A percentile compares a stretch with the other conserved stretches of the same genome.
Evolutionary conservation across 2,329 filamentous ascomycete species (phyloP).

Genomic region (Calonectria leucothoes): DNA sequence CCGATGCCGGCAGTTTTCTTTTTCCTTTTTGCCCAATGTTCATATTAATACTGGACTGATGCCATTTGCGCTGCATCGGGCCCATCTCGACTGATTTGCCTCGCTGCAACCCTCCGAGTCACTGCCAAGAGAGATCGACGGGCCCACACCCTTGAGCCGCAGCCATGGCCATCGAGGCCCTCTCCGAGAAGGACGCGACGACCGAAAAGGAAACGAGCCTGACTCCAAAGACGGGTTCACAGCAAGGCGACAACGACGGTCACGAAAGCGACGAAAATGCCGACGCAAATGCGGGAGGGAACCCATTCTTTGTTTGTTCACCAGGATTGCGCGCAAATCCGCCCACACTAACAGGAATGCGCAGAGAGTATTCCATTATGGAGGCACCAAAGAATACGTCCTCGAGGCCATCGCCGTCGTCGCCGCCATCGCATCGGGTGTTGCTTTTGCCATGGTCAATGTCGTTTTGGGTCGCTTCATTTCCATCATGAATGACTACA

Average conservation of each 20-base stretch:
- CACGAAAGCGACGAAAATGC: not conserved
- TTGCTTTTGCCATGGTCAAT: constrained; percentile 43
- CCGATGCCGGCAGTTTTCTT: not conserved
- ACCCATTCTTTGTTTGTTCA: not conserved
- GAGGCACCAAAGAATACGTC: constrained; percentile 32
- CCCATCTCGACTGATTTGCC: not conserved
- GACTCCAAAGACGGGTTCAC: not conserved
- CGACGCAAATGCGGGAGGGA: not conserved
- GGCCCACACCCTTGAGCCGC: not conserved
- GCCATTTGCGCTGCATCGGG: not conserved
- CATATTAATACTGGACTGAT: too few species aligned
- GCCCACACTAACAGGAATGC: not conserved
- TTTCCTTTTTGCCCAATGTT: not conserved
- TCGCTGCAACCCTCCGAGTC: not conserved
- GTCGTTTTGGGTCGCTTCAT: constrained; percentile 44
- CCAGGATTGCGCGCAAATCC: not conserved
- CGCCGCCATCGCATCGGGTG: constrained; percentile 41
- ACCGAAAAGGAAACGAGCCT: not conserved
- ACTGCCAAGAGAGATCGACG: not conserved
- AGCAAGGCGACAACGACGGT: not conserved
- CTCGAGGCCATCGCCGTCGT: constrained; percentile 38
- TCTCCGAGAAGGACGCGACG: constrained; percentile 12
- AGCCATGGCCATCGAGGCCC: constrained; percentile 2
- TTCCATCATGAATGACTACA: constrained; percentile 34
- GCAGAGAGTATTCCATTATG: constrained; percentile 42